Evolutionary conservation across 495 filamentous ascomycete genomes (phyloP), one percentile per base, ranked within the genome.

Genomic region (Neurospora sp.): DNA sequence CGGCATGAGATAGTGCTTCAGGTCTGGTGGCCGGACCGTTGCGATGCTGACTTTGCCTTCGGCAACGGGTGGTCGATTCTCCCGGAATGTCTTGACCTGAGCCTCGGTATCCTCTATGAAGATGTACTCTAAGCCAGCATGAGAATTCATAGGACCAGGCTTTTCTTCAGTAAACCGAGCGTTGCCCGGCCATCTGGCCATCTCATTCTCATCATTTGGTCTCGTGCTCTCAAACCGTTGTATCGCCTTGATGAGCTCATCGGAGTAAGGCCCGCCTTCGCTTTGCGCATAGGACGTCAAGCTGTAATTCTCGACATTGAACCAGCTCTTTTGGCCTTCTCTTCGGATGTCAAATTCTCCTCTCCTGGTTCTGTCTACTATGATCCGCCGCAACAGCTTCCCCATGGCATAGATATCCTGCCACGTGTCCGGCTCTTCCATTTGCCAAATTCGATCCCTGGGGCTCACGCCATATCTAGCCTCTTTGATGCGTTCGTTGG

Each of bases 341-440:
- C 8, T 8, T 37, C 6, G n/a, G n/a, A 14, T 40, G 12, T 37
- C 35, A 35, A n/a, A 0, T 0, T 39, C 27, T 20, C 1, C 3
- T 8, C 4, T 5, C 5, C 4, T 5, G 35, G 4, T 37, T 31
- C 48, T 27, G 53, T 65, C 53, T 0, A 17, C 3, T 31, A 65
- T 35, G 39, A 75, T 8, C 16, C 69, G 44, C 2, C 73, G 68
- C 16, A 73, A 27, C 3, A 75, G 8, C 68, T 45, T 40, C 8
- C 74, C 74, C 4, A 75, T 8, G 16, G 69, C 38, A 61, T 71
- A 40, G 3, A 73, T 39, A 16, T 75, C 74, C n/a, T 73, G 40
- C 42, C 40, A 70, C 7, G 9, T 7, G 3, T 35, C 27, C n/a
- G 48, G 48, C 40, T 35, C 14, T 3, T 65, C 53, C 22, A 65